Base-by-base conservation (phyloP, 2,329 filamentous ascomycete genomes). In the Neurospora sp. region DNA sequence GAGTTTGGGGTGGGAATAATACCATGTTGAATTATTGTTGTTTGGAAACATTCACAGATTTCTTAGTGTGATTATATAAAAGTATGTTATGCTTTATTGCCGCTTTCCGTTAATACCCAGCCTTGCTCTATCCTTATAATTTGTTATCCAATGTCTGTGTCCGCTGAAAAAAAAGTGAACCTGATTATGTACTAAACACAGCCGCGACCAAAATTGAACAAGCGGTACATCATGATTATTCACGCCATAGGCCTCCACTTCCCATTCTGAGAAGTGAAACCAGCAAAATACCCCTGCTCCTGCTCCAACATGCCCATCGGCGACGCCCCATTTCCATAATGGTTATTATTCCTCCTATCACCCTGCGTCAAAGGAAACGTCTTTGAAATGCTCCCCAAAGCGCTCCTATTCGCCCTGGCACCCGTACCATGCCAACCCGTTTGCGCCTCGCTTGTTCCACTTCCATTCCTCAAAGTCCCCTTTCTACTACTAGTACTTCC, bases 281-380 rank as follows among this genome's bases (percentile, higher is more conserved):
- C 17, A 2, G 78, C 43, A 84, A 85, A 72, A 33, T 85, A 85
- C 40, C 80, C 79, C 33, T 83, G 81, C 10, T 79, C 73, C 46
- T 75, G 81, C 8, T 80, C 73, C 2, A 81, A 66, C 41, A 73
- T 75, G 3, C 77, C 78, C 37, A 80, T 73, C 0, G 76, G 74
- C 8, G 76, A 74, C 2, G 76, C 73, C 66, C 28, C 52, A 17
- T 62, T 62, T 4, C 23, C 52, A 17, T 62, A 8, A 36, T 33
- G 6, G 12, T 84, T 83, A 2, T 85, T 83, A 2, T 84, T 86
- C 71, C 85, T 81, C 1, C 81, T 79, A 67, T 82, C 80, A 1
- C 83, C 84, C 72, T 85, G 87, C 4, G 83, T 82, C 3, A 83
- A 81, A 3, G 75, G 15, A 33, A 69, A 37, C 17, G 12, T 33